Evolutionary conservation across 2,329 filamentous ascomycete genomes (phyloP).

Genomic region (Fusarium anthophilum): DNA sequence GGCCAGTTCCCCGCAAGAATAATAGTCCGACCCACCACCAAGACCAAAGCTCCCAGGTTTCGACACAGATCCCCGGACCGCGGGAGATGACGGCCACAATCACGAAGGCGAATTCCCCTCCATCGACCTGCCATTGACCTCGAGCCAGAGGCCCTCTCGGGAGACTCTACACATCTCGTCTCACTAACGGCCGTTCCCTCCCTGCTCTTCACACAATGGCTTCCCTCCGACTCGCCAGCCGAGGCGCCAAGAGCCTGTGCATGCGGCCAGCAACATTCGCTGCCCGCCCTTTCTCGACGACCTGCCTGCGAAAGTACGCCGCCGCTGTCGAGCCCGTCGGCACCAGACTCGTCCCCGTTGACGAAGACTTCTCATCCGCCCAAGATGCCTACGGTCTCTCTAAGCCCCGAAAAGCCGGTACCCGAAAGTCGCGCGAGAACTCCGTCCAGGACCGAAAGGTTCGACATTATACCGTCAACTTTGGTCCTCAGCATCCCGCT

Average conservation of each 20-base stretch:
- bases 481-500: constrained; percentile 97
- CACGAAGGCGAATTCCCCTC: constrained; percentile 46
- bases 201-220: constrained; percentile 65
- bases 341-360: constrained; percentile 72
- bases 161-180: constrained; percentile 43
- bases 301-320: constrained; percentile 70
- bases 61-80: constrained; percentile 37
- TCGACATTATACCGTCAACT: constrained; percentile 99
- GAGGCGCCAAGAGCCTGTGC: constrained; percentile 74
- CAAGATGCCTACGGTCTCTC: constrained; percentile 59
- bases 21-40: constrained; percentile 45
- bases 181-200: constrained; percentile 43
- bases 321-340: constrained; percentile 57
- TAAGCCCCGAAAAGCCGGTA: constrained; percentile 52
- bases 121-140: constrained; percentile 48
- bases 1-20: constrained; percentile 44
- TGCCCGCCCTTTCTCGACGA: constrained; percentile 72
- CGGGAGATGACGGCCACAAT: constrained; percentile 47
- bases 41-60: constrained; percentile 47
- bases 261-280: constrained; percentile 56
- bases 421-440: constrained; percentile 59
- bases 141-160: constrained; percentile 49
- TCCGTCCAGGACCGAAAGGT: constrained; percentile 78
- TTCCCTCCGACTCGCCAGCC: constrained; percentile 77
- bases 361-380: constrained; percentile 69